Evolutionary conservation across 176 grass and related monocot species (phyloP), one percentile per base, ranked within the genome.

Genomic region (Thalia dealbata): DNA sequence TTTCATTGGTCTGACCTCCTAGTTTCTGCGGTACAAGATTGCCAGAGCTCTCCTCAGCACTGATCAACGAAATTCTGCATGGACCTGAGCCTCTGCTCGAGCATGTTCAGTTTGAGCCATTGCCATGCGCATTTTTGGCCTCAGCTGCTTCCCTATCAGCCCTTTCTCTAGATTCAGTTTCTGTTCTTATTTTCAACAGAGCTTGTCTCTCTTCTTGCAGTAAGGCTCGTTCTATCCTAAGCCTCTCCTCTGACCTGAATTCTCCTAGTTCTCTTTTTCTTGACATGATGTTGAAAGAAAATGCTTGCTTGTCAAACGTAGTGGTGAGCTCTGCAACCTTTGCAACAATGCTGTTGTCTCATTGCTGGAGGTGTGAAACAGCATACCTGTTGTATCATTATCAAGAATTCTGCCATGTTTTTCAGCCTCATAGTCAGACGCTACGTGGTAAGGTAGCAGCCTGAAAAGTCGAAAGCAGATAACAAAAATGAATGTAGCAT

Each of bases 401-500:
- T 93, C 90, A 54, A 99, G 78, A 35, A 88, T 86, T 67, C 87
- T 99, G 59, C 93, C 95, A 72, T 99, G 90, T 84, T 99, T 90
- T 90, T 99, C 95, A 73, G 95, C 95, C 75, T 99, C 95, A 14
- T 99, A 99, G 59, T 99, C 95, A 0, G 95, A 89, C 74, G 93
- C 95, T 73, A 93, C 90, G 43, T 99, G 95, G 77, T 99, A 99
- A 24, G 95, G 90, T 74, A 99, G 84, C 79, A 99, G 86, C 81
- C 95, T 93, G 67, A 75, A 82, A 28, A 54, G 13, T 54, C 14
- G 10, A 29, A 18, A 45, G 10, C 19, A 3, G 3, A 13, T 25
- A 46, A 21, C 19, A 15, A 50, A 50, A 50, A 72, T 71, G 12
- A 25, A 13, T 48, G 5, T 48, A 13, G 4, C 10, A 13, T 48